Percentiles rank a stretch among this genome's conserved stretches.
Evolutionary conservation across 2,329 filamentous ascomycete species (phyloP).

Genomic region (Scorias spongiosa): DNA sequence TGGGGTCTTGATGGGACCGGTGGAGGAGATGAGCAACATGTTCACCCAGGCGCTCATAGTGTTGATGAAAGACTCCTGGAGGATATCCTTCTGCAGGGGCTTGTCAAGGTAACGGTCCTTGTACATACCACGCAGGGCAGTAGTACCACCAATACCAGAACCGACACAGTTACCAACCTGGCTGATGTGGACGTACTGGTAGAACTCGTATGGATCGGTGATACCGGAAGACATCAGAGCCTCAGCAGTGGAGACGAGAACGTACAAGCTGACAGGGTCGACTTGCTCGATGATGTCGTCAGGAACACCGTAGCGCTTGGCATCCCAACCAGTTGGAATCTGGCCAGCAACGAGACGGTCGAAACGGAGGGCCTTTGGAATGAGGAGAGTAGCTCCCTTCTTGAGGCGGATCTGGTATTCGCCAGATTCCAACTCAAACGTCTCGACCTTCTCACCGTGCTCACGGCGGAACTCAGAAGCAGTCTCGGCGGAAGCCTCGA

Average conservation of each 20-base stretch:
- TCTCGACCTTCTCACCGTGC: constrained; percentile 93
- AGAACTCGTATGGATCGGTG: constrained; percentile 98
- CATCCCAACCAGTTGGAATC: constrained; percentile 93
- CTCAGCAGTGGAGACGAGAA: constrained; percentile 87
- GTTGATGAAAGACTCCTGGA: constrained; percentile 99
- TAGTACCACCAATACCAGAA: constrained; percentile 92
- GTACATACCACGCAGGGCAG: constrained; percentile 92
- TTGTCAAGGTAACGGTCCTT: constrained; percentile 94
- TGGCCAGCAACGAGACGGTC: constrained; percentile 95
- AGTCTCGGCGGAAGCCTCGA: constrained; percentile 93
- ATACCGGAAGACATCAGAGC: constrained; percentile 84
- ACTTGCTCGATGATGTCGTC: constrained; percentile 97
- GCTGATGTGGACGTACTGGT: constrained; percentile 97
- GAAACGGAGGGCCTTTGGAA: constrained; percentile 93
- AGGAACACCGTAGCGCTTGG: constrained; percentile 87
- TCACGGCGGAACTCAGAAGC: constrained; percentile 94
- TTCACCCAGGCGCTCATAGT: constrained; percentile 99
- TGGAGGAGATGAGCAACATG: constrained; percentile 94
- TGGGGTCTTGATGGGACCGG: constrained; percentile 94
- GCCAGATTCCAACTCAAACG: constrained; percentile 85
- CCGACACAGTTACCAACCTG: constrained; percentile 97
- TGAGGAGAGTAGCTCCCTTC: constrained; percentile 88
- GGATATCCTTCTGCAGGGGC: constrained; percentile 94
- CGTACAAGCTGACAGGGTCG: constrained; percentile 87
- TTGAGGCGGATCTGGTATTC: constrained; percentile 89